These are phyloP conservation scores for Silene latifolia DNA, from an alignment of 148 eudicot genomes.

Conservation along the genomic window DNA sequence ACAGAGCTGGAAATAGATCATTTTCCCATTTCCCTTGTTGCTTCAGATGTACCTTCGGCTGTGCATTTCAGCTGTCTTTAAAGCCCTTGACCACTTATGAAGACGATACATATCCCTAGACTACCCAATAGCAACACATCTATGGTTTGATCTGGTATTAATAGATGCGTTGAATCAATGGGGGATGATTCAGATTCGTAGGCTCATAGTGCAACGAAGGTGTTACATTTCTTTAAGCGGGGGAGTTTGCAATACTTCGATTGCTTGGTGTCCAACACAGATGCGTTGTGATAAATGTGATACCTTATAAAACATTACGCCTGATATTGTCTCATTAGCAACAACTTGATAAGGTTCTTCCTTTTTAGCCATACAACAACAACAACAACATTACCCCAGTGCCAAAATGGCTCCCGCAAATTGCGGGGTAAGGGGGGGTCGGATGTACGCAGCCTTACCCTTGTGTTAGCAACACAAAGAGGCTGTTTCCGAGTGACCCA, in stretches of 20 bases:
- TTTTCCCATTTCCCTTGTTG: not conserved
- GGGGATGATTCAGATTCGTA: not conserved
- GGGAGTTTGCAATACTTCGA: not conserved
- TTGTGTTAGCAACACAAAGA: no score
- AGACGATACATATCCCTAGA: not conserved
- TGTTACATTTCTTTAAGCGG: not conserved
- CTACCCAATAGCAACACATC: not conserved
- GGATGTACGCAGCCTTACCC: no score
- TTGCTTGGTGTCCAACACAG: not conserved
- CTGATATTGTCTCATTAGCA: no score
- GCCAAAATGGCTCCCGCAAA: no score
- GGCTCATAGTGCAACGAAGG: not conserved
- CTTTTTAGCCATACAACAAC: no score
- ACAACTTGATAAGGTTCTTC: no score
- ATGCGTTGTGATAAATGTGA: not conserved
- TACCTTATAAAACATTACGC: not conserved
- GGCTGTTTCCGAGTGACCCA: no score
- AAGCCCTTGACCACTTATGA: not conserved
- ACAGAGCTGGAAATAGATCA: not conserved
- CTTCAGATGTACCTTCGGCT: not conserved
- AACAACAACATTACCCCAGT: no score
- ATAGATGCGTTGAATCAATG: not conserved
- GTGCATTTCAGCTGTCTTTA: not conserved
- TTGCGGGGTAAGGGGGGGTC: no score
- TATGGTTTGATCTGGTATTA: not conserved